Percentiles rank a stretch among this genome's conserved stretches.
phyloP scores from a whole-genome alignment of 1,284 basidiomycete genomes.

The Inonotus obliquus region DNA sequence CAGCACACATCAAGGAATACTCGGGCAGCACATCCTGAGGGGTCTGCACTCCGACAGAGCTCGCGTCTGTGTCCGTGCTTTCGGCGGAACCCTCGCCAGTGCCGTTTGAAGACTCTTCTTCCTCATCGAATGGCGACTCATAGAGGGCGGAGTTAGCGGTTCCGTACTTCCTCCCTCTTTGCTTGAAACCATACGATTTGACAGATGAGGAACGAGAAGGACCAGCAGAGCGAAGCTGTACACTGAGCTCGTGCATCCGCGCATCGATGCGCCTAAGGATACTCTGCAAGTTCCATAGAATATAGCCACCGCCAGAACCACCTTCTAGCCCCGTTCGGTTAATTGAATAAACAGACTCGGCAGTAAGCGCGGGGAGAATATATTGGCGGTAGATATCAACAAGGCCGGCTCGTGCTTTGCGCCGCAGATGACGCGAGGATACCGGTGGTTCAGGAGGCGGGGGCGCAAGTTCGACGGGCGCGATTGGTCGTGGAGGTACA shows the following conservation, averaged over 20 bases:
- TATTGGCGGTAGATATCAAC: slow-evolving; percentile 71
- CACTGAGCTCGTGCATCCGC: slow-evolving; percentile 42
- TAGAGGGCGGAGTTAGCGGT: slow-evolving; percentile 7
- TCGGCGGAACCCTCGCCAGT: slow-evolving; percentile 23
- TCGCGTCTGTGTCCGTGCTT: slow-evolving; percentile 40
- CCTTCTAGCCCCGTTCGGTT: slow-evolving; percentile 25
- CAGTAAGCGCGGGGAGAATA: slow-evolving; percentile 45
- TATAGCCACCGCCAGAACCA: slow-evolving; percentile 38
- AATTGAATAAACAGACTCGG: not conserved
- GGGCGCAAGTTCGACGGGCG: not conserved
- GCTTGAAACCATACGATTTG: slow-evolving; percentile 15
- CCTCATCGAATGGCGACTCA: slow-evolving; percentile 30
- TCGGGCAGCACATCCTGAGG: slow-evolving; percentile 36
- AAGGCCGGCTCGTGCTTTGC: slow-evolving; percentile 67
- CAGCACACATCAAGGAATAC: slow-evolving; percentile 19
- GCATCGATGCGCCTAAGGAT: slow-evolving; percentile 46
- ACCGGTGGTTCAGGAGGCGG: slow-evolving; percentile 12
- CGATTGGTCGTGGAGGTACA: slow-evolving; percentile 18
- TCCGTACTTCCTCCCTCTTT: slow-evolving; percentile 6
- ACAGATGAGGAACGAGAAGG: not conserved
- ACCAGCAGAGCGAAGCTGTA: slow-evolving; percentile 30
- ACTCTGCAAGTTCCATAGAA: slow-evolving; percentile 50
- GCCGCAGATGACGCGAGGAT: slow-evolving; percentile 41
- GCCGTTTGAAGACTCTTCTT: slow-evolving; percentile 20
- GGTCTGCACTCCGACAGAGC: slow-evolving; percentile 51